Evolutionary conservation across 208 protist species (phyloP), one percentile per base, ranked within the genome.

Genomic region (Leptomonas pyrrhocoris): DNA sequence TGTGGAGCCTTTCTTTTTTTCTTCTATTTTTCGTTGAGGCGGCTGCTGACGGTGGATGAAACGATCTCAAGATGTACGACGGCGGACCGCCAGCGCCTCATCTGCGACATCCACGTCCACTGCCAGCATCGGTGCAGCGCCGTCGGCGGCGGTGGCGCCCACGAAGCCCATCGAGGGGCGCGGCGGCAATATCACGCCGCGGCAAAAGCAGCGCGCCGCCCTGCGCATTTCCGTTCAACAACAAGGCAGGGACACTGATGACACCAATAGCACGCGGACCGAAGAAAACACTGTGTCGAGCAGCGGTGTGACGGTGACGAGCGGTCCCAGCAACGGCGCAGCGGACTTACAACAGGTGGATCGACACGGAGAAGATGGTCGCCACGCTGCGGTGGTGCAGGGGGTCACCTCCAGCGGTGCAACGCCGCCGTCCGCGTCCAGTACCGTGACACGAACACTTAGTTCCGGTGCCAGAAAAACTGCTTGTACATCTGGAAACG

Each of bases 151-250:
- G 5, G 19, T 25, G n/a, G n/a, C 30, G 30, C 43, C 45, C n/a
- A 12, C 45, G 15, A 62, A 31, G 12, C n/a, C 51, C 21, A 13
- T 5, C 50, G 58, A 60, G 8, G 30, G 25, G 16, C 40, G 18
- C 3, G 46, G 50, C 11, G 61, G 54, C 18, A 49, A 6, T 15
- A 45, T 15, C 46, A 68, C 60, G 0, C 55, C 61, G 1, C 61
- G 45, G 18, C 53, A 68, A 25, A 56, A 65, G 45, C 69, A 75
- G 25, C 51, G 61, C 8, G 61, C 61, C 2, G 43, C 69, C 18
- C 46, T 55, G 28, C 61, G 61, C 21, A 8, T 68, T 23, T 21
- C 46, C 43, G 27, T n/a, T 0, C 61, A 40, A 54, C 31, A 62
- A 34, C 69, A 43, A 13, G 50, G 19, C 38, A 42, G 45, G 45